Conservation (phyloP, 2,329 filamentous ascomycete genomes). For the Arthrobotrys megalospora region DNA sequence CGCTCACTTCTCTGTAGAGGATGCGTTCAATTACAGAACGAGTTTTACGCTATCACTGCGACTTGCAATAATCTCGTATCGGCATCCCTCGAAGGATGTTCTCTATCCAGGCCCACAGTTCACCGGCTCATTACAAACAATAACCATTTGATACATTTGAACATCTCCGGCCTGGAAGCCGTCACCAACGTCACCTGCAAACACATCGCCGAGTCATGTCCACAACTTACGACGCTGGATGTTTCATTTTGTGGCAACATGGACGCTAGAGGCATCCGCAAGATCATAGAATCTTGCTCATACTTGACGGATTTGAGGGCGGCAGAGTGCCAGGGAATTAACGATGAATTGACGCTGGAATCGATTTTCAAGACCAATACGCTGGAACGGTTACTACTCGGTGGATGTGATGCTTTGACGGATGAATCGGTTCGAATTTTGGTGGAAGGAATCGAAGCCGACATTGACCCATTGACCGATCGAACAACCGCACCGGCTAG, state of each 20-base stretch:
- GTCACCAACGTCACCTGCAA: conserved; percentile 89
- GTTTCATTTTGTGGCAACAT: conserved; percentile 94
- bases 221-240: conserved; percentile 85
- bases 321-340: conserved; percentile 84
- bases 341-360: conserved; percentile 79
- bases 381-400: conserved; percentile 85
- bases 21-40: conserved; percentile 88
- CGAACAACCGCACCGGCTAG: conserved; percentile 82
- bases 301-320: conserved; percentile 84
- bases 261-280: conserved; percentile 81
- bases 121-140: conserved; percentile 83
- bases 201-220: conserved; percentile 85
- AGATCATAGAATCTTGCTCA: conserved; percentile 80
- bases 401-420: conserved; percentile 82
- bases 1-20: conserved; percentile 69
- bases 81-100: conserved; percentile 89
- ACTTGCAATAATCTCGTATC: conserved; percentile 89
- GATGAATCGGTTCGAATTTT: conserved; percentile 82
- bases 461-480: conserved; percentile 85
- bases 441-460: conserved; percentile 81
- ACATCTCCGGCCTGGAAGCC: conserved; percentile 83
- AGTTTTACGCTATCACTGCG: conserved; percentile 85
- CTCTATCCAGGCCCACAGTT: conserved; percentile 82
- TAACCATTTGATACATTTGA: conserved; percentile 82
- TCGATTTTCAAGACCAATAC: conserved; percentile 84